Evolutionary conservation across 495 filamentous ascomycete species (phyloP).

Genomic region (Haplographium delicatum): DNA sequence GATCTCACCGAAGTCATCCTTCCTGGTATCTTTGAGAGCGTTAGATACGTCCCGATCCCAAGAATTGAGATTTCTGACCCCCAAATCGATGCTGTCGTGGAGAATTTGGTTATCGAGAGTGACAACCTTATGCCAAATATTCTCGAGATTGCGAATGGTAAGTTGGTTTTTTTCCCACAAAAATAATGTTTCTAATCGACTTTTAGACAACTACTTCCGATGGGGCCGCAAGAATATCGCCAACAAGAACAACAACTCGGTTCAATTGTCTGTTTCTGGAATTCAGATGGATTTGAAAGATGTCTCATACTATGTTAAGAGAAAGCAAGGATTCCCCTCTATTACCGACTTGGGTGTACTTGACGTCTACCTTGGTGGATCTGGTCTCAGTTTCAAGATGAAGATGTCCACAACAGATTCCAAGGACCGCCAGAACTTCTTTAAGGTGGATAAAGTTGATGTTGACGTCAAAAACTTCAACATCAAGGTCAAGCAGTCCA

Average conservation of each 20-base stretch:
- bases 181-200: background rate
- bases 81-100: slow-evolving; percentile 79
- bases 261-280: slow-evolving; percentile 80
- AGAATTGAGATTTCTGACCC: slow-evolving; percentile 89
- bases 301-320: slow-evolving; percentile 92
- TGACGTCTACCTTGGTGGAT: slow-evolving; percentile 84
- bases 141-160: slow-evolving; percentile 62
- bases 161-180: background rate
- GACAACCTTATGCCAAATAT: slow-evolving; percentile 98
- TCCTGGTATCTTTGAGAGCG: slow-evolving; percentile 75
- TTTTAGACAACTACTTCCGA: slow-evolving; percentile 87
- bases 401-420: slow-evolving; percentile 78
- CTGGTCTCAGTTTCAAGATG: slow-evolving; percentile 88
- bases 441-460: slow-evolving; percentile 75
- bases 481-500: slow-evolving; percentile 89
- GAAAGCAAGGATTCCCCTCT: slow-evolving; percentile 91
- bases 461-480: slow-evolving; percentile 81
- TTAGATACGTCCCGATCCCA: slow-evolving; percentile 90
- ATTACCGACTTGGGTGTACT: slow-evolving; percentile 85
- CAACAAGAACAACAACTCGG: slow-evolving; percentile 76
- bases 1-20: slow-evolving; percentile 84
- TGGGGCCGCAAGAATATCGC: slow-evolving; percentile 83
- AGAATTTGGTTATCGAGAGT: slow-evolving; percentile 92
- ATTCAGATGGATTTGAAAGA: slow-evolving; percentile 85
- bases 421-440: slow-evolving; percentile 72